Conservation (phyloP, 768 basidiomycete species). For the Pleurotus tuoliensis region DNA sequence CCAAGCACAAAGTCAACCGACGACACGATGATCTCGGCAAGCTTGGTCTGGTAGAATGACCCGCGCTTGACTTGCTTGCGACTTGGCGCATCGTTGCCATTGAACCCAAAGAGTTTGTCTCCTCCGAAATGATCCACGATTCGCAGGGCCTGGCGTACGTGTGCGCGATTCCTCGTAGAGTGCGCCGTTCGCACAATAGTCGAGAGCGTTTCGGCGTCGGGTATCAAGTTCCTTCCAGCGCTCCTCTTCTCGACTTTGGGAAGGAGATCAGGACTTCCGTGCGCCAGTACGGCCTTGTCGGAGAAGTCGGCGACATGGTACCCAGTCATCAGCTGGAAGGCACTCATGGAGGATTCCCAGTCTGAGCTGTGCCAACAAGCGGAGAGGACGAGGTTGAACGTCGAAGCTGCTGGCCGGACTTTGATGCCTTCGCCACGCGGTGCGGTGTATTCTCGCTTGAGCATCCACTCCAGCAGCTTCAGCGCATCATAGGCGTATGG, state of each 20-base stretch:
- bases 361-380: constrained; percentile 63
- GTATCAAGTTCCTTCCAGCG: constrained; percentile 39
- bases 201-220: constrained; percentile 52
- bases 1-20: constrained; percentile 31
- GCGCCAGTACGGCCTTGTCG: constrained; percentile 34
- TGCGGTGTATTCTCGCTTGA: constrained; percentile 44
- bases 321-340: constrained; percentile 74
- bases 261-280: not conserved
- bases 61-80: constrained; percentile 29
- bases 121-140: constrained; percentile 48
- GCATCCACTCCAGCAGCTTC: constrained; percentile 65
- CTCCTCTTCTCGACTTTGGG: constrained; percentile 40
- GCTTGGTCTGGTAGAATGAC: constrained; percentile 42
- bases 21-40: constrained; percentile 42
- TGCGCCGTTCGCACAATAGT: constrained; percentile 57
- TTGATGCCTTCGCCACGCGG: constrained; percentile 33
- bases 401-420: constrained; percentile 42
- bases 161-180: constrained; percentile 42
- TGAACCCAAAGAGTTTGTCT: constrained; percentile 27
- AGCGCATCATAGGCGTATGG: constrained; percentile 42
- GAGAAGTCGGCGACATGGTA: constrained; percentile 52
- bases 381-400: constrained; percentile 59
- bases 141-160: constrained; percentile 59
- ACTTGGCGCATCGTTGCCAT: constrained; percentile 20
- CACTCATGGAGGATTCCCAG: constrained; percentile 53